A percentile compares a stretch with the other conserved stretches of the same genome.
Conservation (phyloP, 1,284 basidiomycete species). For the Pseudozyma hubeiensis region DNA sequence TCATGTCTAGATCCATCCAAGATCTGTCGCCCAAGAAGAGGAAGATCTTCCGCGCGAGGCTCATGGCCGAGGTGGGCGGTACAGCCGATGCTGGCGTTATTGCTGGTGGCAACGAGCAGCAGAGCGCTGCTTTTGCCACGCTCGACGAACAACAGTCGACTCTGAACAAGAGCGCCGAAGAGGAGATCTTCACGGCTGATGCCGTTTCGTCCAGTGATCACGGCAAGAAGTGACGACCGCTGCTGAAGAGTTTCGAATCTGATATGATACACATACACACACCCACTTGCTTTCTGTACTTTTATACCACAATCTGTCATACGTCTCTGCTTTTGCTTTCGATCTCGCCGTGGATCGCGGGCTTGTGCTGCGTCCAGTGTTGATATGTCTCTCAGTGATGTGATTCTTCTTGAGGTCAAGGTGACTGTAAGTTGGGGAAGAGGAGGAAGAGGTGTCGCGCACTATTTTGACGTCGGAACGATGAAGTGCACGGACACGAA, state of each 20-base stretch:
- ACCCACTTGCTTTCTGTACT: not conserved
- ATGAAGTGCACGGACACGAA: no score
- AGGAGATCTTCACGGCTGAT: conserved; percentile 21
- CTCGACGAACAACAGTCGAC: conserved; percentile 18
- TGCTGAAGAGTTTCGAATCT: no score
- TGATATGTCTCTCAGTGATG: no score
- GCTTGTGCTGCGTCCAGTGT: no score
- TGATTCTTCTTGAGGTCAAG: no score
- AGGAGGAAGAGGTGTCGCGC: no score
- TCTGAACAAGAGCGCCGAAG: conserved; percentile 15
- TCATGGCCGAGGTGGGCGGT: conserved; percentile 41
- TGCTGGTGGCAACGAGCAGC: not conserved
- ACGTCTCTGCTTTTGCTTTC: not conserved
- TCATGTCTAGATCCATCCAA: conserved; percentile 54
- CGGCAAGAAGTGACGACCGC: conserved; percentile 9
- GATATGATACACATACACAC: not conserved
- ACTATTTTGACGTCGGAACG: no score
- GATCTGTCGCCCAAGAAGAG: conserved; percentile 55
- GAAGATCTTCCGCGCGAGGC: conserved; percentile 27
- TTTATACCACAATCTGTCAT: conserved; percentile 10
- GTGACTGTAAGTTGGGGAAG: no score
- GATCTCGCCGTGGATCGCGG: no score
- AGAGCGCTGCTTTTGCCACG: conserved; percentile 11
- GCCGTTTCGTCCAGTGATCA: conserved; percentile 21
- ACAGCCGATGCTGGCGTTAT: conserved; percentile 23